phyloP scores from a whole-genome alignment of 2,329 filamentous ascomycete species.

The Botryotinia calthae region DNA sequence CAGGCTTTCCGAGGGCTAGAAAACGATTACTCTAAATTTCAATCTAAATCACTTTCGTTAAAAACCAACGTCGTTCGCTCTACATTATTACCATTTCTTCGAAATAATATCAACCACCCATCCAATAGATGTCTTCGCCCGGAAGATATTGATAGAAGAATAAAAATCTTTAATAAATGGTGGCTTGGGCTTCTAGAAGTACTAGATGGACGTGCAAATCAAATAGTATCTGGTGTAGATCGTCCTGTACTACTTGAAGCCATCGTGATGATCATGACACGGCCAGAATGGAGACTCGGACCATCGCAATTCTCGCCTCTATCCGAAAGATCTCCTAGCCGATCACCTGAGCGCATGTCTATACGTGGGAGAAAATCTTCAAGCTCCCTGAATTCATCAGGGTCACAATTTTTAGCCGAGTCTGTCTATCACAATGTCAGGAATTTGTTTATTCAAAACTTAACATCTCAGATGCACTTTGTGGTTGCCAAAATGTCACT shows the following conservation, averaged over 20 bases:
- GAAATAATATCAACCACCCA: constrained; percentile 56
- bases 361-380: constrained; percentile 41
- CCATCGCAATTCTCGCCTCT: constrained; percentile 57
- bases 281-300: constrained; percentile 65
- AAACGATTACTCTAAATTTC: constrained; percentile 66
- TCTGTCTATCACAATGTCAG: constrained; percentile 71
- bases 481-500: constrained; percentile 73
- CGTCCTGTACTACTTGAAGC: constrained; percentile 68
- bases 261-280: constrained; percentile 66
- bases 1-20: constrained; percentile 65
- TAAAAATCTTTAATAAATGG: constrained; percentile 71
- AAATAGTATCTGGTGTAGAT: constrained; percentile 68
- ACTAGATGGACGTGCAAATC: constrained; percentile 65
- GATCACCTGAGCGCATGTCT: constrained; percentile 31
- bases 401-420: constrained; percentile 65
- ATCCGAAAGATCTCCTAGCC: constrained; percentile 42
- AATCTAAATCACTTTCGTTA: constrained; percentile 63
- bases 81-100: constrained; percentile 63
- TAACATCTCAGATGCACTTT: constrained; percentile 67
- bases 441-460: constrained; percentile 67
- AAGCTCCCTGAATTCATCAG: constrained; percentile 55
- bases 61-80: constrained; percentile 68
- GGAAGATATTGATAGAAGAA: constrained; percentile 66
- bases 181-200: constrained; percentile 69
- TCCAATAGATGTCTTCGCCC: constrained; percentile 59